Percentiles rank a stretch among this genome's conserved stretches.
Evolutionary conservation across 106 monocot species (phyloP).

Genomic region (Apostasia ramifera): DNA sequence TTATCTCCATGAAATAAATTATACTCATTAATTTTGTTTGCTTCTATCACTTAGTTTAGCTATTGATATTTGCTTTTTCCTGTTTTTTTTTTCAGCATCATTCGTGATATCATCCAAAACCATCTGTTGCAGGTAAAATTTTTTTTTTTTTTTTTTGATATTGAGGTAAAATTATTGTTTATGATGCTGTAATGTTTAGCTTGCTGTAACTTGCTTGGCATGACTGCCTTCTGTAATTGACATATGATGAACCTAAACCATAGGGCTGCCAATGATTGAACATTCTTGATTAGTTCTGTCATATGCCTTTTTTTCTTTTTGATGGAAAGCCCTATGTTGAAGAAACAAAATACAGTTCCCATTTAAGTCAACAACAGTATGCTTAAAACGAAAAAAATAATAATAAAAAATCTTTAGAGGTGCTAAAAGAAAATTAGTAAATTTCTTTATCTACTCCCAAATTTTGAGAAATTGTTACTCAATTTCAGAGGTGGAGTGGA

Average conservation of each 20-base stretch:
- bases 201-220: neutral
- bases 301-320: too few relatives aligned
- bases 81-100: slow-evolving; percentile 45
- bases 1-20: neutral
- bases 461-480: too few relatives aligned
- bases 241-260: too few relatives aligned
- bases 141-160: slow-evolving; percentile 2
- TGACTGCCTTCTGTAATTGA: neutral
- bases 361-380: too few relatives aligned
- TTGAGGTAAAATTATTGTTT: slow-evolving; percentile 27
- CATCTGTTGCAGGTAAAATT: slow-evolving; percentile 58
- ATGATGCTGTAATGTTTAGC: neutral
- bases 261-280: neutral
- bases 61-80: neutral
- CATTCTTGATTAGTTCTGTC: slow-evolving; percentile 1
- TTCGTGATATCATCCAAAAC: slow-evolving; percentile 81
- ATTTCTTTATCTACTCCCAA: too few relatives aligned
- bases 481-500: too few relatives aligned
- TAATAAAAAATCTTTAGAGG: too few relatives aligned
- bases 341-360: too few relatives aligned
- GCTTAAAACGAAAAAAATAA: too few relatives aligned
- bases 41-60: neutral
- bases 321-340: too few relatives aligned
- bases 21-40: neutral
- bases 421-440: too few relatives aligned